Conservation (phyloP, 1,284 basidiomycete genomes). For the Malassezia globosa region DNA sequence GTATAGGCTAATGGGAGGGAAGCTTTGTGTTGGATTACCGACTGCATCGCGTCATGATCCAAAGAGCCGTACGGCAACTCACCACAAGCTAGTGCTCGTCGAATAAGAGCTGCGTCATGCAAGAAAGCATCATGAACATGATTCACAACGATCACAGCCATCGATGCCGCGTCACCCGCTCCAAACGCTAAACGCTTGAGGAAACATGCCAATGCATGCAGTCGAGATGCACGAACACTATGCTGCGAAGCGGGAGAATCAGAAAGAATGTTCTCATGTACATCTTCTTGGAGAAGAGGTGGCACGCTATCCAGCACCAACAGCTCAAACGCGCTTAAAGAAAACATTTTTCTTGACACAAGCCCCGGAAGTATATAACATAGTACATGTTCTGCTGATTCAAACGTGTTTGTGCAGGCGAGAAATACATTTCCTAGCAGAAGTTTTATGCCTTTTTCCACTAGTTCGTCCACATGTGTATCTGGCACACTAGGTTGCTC, state of each 20-base stretch:
- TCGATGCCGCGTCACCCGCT: neutral
- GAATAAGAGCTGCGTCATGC: conserved; percentile 15
- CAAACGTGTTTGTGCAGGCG: conserved; percentile 13
- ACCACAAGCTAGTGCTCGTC: conserved; percentile 4
- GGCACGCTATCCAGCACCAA: conserved; percentile 31
- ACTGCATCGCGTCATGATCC: neutral
- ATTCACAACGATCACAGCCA: conserved; percentile 27
- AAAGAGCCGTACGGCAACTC: neutral
- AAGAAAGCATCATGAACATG: conserved; percentile 37
- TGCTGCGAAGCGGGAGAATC: conserved; percentile 11
- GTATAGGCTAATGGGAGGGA: conserved; percentile 1
- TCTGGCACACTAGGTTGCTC: neutral
- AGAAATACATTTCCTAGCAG: conserved; percentile 15
- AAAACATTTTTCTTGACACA: neutral
- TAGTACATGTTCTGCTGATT: conserved; percentile 24
- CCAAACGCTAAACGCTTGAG: conserved; percentile 19
- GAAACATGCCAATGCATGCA: conserved; percentile 22
- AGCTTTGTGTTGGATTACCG: neutral
- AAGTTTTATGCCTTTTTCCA: neutral
- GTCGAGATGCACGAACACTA: conserved; percentile 18
- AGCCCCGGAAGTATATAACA: conserved; percentile 30
- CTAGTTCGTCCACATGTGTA: neutral
- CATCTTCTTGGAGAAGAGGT: conserved; percentile 29
- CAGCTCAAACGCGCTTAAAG: conserved; percentile 2
- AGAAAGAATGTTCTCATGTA: conserved; percentile 14